phyloP scores from a whole-genome alignment of 2,329 filamentous ascomycete genomes.

The Diaporthe citri region DNA sequence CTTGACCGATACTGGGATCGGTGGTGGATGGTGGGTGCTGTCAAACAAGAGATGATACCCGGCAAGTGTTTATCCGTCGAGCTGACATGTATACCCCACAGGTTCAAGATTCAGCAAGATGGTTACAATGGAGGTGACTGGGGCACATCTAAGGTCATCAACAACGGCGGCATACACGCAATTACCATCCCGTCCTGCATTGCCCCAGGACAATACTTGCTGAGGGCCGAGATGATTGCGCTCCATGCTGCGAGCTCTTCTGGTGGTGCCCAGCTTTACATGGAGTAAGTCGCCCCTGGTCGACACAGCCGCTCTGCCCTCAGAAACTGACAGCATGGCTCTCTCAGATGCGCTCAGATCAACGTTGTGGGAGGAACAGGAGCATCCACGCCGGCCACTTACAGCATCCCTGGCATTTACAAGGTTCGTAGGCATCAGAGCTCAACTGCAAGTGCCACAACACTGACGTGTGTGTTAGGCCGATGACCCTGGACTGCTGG shows the following conservation, averaged over 20 bases:
- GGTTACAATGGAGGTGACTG: constrained; percentile 57
- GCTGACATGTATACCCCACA: not conserved
- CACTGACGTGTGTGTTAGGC: constrained; percentile 1
- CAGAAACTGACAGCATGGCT: not conserved
- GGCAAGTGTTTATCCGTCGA: not conserved
- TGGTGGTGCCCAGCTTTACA: constrained; percentile 48
- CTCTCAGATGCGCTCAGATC: constrained; percentile 45
- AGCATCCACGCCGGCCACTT: constrained; percentile 22
- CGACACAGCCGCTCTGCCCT: too few species aligned
- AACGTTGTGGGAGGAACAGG: constrained; percentile 46
- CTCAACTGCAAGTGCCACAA: not conserved
- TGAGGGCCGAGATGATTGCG: constrained; percentile 49
- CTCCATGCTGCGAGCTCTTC: constrained; percentile 46
- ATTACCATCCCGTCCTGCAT: constrained; percentile 48
- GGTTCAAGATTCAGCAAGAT: constrained; percentile 57
- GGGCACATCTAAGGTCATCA: constrained; percentile 59
- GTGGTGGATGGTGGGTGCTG: constrained; percentile 52
- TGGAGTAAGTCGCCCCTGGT: constrained; percentile 16
- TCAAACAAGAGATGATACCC: not conserved
- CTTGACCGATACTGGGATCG: constrained; percentile 54
- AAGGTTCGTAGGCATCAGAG: not conserved
- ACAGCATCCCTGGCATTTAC: constrained; percentile 38
- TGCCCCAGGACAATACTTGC: constrained; percentile 48
- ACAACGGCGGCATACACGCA: constrained; percentile 55
- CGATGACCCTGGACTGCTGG: constrained; percentile 30